phyloP scores from a whole-genome alignment of 768 basidiomycete genomes.

The Astraeus odoratus region DNA sequence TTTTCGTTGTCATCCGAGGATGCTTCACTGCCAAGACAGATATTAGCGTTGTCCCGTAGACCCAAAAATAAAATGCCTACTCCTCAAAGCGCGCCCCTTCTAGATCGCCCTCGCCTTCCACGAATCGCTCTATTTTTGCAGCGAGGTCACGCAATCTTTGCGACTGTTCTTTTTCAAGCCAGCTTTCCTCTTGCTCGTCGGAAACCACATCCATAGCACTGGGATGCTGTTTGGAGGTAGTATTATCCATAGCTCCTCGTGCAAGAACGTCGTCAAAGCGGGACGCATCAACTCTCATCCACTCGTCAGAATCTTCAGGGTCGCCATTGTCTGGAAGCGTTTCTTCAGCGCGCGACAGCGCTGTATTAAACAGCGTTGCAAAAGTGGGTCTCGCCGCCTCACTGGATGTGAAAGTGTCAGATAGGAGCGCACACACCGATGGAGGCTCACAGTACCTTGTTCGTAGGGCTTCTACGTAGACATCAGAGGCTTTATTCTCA shows the following conservation, averaged over 20 bases:
- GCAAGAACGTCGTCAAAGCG: slow-evolving; percentile 72
- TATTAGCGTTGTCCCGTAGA: slow-evolving; percentile 2
- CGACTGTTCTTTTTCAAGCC: slow-evolving; percentile 58
- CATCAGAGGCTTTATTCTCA: slow-evolving; percentile 62
- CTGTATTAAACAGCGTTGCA: slow-evolving; percentile 60
- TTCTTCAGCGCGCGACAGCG: slow-evolving; percentile 40
- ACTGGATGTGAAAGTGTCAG: slow-evolving; percentile 23
- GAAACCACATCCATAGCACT: slow-evolving; percentile 48
- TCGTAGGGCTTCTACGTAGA: slow-evolving; percentile 55
- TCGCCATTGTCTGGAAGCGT: slow-evolving; percentile 11
- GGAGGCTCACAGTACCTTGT: slow-evolving; percentile 72
- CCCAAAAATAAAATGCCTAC: slow-evolving; percentile 39
- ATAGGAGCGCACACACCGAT: background rate
- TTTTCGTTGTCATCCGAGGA: slow-evolving; percentile 57
- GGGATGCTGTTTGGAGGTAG: slow-evolving; percentile 9
- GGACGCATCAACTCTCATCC: slow-evolving; percentile 76
- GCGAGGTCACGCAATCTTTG: slow-evolving; percentile 69
- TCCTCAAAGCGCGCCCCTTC: slow-evolving; percentile 89
- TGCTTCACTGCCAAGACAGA: slow-evolving; percentile 43
- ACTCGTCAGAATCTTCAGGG: slow-evolving; percentile 72
- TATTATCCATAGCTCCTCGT: slow-evolving; percentile 25
- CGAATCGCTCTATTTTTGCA: slow-evolving; percentile 80
- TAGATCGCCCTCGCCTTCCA: slow-evolving; percentile 82
- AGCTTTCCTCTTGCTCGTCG: slow-evolving; percentile 29
- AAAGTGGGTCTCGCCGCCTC: slow-evolving; percentile 68